Evolutionary conservation across 1,284 basidiomycete species (phyloP).

Genomic region (Leccinum pallidistipes): DNA sequence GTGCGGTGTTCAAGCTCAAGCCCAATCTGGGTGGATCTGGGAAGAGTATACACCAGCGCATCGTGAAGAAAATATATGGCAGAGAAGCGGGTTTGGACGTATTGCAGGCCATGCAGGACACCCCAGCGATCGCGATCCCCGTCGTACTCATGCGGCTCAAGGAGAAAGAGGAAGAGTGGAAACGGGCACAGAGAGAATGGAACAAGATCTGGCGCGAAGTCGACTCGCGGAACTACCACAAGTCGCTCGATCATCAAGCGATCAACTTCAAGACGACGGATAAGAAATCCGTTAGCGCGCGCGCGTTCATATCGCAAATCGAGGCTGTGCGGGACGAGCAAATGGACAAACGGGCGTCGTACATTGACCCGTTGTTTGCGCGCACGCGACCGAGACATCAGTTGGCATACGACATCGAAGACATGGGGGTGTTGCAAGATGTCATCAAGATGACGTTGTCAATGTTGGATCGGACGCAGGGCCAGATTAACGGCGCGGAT

Average conservation of each 20-base stretch:
- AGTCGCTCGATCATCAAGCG: slow-evolving; percentile 92
- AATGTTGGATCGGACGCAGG: slow-evolving; percentile 88
- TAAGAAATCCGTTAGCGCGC: slow-evolving; percentile 87
- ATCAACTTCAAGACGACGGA: slow-evolving; percentile 90
- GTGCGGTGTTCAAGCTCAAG: slow-evolving; percentile 84
- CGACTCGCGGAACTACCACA: slow-evolving; percentile 91
- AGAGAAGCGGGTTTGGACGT: slow-evolving; percentile 86
- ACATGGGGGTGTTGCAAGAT: slow-evolving; percentile 82
- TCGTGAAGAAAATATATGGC: slow-evolving; percentile 98
- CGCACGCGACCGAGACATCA: slow-evolving; percentile 77
- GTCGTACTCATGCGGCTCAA: slow-evolving; percentile 91
- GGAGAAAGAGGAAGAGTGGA: slow-evolving; percentile 99
- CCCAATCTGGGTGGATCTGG: slow-evolving; percentile 88
- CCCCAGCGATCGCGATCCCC: slow-evolving; percentile 90
- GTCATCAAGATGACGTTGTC: slow-evolving; percentile 86
- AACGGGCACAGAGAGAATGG: slow-evolving; percentile 98
- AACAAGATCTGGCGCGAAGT: slow-evolving; percentile 99
- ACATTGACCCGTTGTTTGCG: slow-evolving; percentile 76
- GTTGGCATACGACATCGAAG: slow-evolving; percentile 78
- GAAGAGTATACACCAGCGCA: slow-evolving; percentile 91
- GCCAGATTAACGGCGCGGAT: slow-evolving; percentile 71
- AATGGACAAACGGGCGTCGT: slow-evolving; percentile 71
- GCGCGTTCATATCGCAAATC: slow-evolving; percentile 87
- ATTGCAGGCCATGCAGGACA: slow-evolving; percentile 89
- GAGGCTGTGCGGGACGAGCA: slow-evolving; percentile 89